A percentile compares a stretch with the other conserved stretches of the same genome.
These are phyloP conservation scores for Linnemannia exigua DNA, from an alignment of 192 early-diverging fungal species.

Conservation along the genomic window DNA sequence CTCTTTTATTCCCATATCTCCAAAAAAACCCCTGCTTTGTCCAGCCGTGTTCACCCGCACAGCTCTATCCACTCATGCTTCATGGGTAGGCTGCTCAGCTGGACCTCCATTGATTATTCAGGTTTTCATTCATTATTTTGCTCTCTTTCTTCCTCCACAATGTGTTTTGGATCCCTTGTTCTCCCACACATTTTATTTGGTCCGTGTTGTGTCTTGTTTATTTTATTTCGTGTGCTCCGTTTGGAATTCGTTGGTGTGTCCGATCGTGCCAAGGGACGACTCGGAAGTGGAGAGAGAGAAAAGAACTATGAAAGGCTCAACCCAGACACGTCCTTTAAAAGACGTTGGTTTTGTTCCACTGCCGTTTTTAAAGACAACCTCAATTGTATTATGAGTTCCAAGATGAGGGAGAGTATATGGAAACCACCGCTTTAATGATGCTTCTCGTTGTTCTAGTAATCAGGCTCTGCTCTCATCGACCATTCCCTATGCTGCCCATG, in stretches of 20 bases:
- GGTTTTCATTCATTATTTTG: conserved; percentile 2
- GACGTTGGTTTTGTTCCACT: too few species aligned
- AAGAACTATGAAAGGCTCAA: neutral
- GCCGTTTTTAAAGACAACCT: too few species aligned
- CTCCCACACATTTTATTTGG: conserved; percentile 6
- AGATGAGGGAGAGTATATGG: too few species aligned
- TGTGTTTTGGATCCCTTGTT: neutral
- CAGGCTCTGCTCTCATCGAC: too few species aligned
- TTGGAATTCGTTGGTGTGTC: neutral
- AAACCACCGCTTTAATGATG: too few species aligned
- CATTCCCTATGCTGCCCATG: too few species aligned
- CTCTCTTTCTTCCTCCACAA: neutral
- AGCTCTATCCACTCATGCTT: neutral
- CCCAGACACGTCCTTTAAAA: too few species aligned
- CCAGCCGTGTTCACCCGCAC: conserved; percentile 8
- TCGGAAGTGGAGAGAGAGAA: neutral
- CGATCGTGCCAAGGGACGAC: neutral
- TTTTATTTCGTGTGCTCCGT: neutral
- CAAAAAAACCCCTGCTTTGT: neutral
- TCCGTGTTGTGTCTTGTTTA: neutral
- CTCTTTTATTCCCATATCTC: neutral
- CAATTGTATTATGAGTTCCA: too few species aligned
- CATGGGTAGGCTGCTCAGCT: neutral
- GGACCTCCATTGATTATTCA: neutral
- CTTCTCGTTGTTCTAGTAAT: too few species aligned